Percentiles rank a stretch among this genome's conserved stretches.
Evolutionary conservation across 306 rosid species (phyloP).

Genomic region (Senna tora): DNA sequence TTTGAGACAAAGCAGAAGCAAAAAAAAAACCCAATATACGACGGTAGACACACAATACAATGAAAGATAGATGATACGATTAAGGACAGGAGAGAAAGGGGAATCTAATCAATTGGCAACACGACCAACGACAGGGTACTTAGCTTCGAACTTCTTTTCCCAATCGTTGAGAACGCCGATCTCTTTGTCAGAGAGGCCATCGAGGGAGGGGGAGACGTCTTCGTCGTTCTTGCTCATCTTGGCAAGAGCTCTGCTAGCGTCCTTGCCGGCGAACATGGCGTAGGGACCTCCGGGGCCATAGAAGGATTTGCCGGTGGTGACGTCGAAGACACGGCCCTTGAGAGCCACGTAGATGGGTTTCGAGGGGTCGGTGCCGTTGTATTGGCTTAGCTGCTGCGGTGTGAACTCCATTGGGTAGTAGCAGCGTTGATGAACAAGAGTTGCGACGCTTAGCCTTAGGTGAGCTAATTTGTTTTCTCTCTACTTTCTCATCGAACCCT

Average conservation of each 20-base stretch:
- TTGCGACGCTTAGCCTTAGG: too few relatives aligned
- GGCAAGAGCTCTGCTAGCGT: constrained; percentile 94
- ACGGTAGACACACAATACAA: too few relatives aligned
- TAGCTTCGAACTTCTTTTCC: constrained; percentile 94
- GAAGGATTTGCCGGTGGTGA: constrained; percentile 79
- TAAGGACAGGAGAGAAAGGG: background rate
- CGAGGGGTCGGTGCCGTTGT: constrained; percentile 78
- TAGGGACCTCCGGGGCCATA: constrained; percentile 94
- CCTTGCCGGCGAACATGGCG: constrained; percentile 94
- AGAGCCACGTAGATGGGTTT: constrained; percentile 84
- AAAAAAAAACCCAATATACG: background rate
- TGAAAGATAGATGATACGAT: too few relatives aligned
- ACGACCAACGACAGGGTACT: constrained; percentile 85
- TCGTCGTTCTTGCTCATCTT: constrained; percentile 94
- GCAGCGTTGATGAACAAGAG: constrained; percentile 34
- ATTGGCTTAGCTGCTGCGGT: constrained; percentile 57
- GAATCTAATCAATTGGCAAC: constrained; percentile 44
- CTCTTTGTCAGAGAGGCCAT: constrained; percentile 94
- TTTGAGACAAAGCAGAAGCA: background rate
- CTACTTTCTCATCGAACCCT: too few relatives aligned
- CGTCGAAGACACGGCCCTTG: constrained; percentile 83
- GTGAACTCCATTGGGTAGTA: constrained; percentile 62
- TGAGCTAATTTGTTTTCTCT: too few relatives aligned
- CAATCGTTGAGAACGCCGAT: constrained; percentile 91
- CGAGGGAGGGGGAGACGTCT: constrained; percentile 65